A percentile compares a stretch with the other conserved stretches of the same genome.
Conservation (phyloP, 106 monocot species). For the Dioscorea zingiberensis region DNA sequence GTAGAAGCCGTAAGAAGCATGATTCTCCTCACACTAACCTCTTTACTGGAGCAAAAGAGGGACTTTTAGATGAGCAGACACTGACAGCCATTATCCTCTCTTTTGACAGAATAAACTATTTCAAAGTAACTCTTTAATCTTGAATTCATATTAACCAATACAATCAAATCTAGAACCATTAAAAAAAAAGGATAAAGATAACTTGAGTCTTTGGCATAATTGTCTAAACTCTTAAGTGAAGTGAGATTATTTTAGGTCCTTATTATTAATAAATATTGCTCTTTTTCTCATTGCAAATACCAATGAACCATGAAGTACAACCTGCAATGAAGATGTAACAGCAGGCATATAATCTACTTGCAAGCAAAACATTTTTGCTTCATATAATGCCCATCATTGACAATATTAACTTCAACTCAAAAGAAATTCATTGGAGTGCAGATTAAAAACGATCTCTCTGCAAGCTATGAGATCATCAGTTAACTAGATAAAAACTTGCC, state of each 20-base stretch:
- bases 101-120: not conserved
- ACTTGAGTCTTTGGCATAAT: too few relatives aligned
- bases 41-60: not conserved
- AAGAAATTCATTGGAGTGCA: not conserved
- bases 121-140: not conserved
- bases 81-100: not conserved
- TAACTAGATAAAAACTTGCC: constrained; percentile 30
- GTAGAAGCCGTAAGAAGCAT: not conserved
- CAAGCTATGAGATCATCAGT: not conserved
- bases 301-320: not conserved
- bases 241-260: too few relatives aligned
- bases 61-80: too few relatives aligned
- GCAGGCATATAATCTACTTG: not conserved
- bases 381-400: too few relatives aligned
- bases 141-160: not conserved
- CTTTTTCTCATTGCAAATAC: not conserved
- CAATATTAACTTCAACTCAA: not conserved
- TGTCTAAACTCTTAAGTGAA: too few relatives aligned
- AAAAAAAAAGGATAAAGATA: not conserved
- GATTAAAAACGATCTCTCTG: not conserved
- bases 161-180: not conserved
- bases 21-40: not conserved
- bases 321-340: not conserved
- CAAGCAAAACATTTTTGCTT: too few relatives aligned
- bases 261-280: too few relatives aligned